phyloP scores from a whole-genome alignment of 2,329 filamentous ascomycete species.

The Dichotomopilus funicola region DNA sequence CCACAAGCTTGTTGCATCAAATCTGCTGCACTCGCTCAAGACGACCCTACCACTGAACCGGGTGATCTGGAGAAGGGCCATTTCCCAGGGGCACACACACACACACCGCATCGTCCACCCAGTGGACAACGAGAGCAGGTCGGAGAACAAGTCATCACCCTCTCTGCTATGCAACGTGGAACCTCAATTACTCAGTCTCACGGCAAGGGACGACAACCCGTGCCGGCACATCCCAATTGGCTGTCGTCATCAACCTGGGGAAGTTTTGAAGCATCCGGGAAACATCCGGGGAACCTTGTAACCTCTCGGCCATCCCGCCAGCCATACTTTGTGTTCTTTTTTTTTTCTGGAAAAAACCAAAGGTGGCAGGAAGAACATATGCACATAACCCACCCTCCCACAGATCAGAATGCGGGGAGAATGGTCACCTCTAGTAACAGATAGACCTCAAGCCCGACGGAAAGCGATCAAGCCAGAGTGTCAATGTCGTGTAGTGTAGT shows the following conservation, averaged over 20 bases:
- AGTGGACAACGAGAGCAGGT: neutral
- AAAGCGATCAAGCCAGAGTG: too few relatives aligned
- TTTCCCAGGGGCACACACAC: neutral
- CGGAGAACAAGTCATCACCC: neutral
- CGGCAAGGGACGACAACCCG: neutral
- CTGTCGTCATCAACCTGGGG: constrained; percentile 4
- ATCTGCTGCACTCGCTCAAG: neutral
- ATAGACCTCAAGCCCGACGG: too few relatives aligned
- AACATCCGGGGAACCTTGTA: constrained; percentile 13
- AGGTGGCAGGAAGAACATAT: too few relatives aligned
- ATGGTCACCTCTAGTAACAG: neutral
- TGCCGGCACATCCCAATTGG: constrained; percentile 9
- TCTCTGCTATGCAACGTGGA: neutral
- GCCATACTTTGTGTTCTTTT: too few relatives aligned
- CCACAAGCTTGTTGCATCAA: constrained; percentile 1
- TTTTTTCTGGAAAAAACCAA: too few relatives aligned
- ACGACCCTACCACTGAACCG: constrained; percentile 2
- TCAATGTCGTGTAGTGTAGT: too few relatives aligned
- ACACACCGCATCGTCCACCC: neutral
- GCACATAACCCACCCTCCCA: too few relatives aligned
- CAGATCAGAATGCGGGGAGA: constrained; percentile 13
- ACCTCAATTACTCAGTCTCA: neutral
- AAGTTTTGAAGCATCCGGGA: constrained; percentile 15
- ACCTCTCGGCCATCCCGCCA: too few relatives aligned
- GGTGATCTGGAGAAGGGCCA: constrained; percentile 5